Evolutionary conservation across 2,329 filamentous ascomycete genomes (phyloP).

Genomic region (Paraphaeosphaeria sporulosa): DNA sequence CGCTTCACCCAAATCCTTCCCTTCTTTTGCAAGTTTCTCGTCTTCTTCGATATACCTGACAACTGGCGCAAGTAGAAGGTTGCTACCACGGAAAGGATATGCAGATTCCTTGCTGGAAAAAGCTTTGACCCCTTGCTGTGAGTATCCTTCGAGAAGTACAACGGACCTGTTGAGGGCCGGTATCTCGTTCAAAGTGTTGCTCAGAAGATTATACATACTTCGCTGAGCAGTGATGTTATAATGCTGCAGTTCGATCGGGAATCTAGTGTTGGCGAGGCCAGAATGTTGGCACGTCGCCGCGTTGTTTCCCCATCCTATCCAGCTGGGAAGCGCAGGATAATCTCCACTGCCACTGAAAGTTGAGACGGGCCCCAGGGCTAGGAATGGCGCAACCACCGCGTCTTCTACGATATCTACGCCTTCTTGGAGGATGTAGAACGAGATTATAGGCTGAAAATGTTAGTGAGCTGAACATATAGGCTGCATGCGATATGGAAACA

Average conservation of each 20-base stretch:
- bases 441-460: slow-evolving; percentile 10
- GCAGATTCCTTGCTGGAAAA: too few relatives aligned
- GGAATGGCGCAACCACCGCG: not conserved
- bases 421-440: slow-evolving; percentile 10
- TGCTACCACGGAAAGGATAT: too few relatives aligned
- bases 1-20: not conserved
- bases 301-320: not conserved
- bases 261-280: not conserved
- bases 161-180: too few relatives aligned
- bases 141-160: too few relatives aligned
- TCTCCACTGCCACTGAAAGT: not conserved
- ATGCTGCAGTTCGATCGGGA: slow-evolving; percentile 8
- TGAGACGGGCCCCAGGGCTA: not conserved
- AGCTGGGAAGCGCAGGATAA: slow-evolving; percentile 1
- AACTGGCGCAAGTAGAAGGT: not conserved
- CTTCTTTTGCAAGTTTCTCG: not conserved
- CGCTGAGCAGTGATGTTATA: too few relatives aligned
- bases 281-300: not conserved
- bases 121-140: too few relatives aligned
- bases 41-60: not conserved
- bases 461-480: too few relatives aligned
- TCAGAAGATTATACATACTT: too few relatives aligned
- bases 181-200: too few relatives aligned
- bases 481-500: not conserved
- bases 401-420: not conserved